phyloP scores from a whole-genome alignment of 2,329 filamentous ascomycete genomes.

The Didymella exigua region DNA sequence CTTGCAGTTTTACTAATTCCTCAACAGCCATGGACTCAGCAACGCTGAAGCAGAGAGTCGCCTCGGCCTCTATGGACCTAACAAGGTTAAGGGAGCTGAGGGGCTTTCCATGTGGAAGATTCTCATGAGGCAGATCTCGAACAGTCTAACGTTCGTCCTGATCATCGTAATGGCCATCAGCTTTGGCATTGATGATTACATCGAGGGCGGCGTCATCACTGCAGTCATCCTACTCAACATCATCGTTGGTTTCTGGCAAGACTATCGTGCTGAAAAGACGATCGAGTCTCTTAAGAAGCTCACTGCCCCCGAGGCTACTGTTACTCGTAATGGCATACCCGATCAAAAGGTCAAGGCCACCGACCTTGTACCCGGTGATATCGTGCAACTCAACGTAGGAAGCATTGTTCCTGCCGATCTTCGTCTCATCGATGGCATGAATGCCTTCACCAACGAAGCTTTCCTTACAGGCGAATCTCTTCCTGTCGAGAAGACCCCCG shows the following conservation, averaged over 20 bases:
- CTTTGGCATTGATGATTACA: slow-evolving; percentile 68
- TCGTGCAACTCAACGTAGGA: slow-evolving; percentile 53
- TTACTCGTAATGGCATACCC: slow-evolving; percentile 43
- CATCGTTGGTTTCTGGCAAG: slow-evolving; percentile 63
- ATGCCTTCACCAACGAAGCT: slow-evolving; percentile 77
- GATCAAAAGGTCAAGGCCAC: slow-evolving; percentile 46
- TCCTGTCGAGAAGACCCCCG: slow-evolving; percentile 68
- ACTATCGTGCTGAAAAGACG: slow-evolving; percentile 54
- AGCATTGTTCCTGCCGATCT: slow-evolving; percentile 72
- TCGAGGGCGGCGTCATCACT: slow-evolving; percentile 67
- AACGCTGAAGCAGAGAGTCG: slow-evolving; percentile 67
- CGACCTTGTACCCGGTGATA: slow-evolving; percentile 48
- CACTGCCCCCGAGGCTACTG: slow-evolving; percentile 47
- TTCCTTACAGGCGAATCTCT: slow-evolving; percentile 75
- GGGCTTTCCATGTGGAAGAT: slow-evolving; percentile 76
- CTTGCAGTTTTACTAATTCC: slow-evolving; percentile 26
- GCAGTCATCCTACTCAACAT: slow-evolving; percentile 72
- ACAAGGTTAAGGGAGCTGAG: slow-evolving; percentile 73
- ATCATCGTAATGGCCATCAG: slow-evolving; percentile 73
- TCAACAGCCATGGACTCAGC: slow-evolving; percentile 64
- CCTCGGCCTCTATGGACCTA: slow-evolving; percentile 69
- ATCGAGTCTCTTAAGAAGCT: slow-evolving; percentile 50
- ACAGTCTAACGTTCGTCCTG: slow-evolving; percentile 74
- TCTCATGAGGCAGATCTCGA: slow-evolving; percentile 76
- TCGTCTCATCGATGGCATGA: slow-evolving; percentile 68